phyloP scores from a whole-genome alignment of 371 early-diverging fungal genomes.

The Dinochytrium kinnereticum region DNA sequence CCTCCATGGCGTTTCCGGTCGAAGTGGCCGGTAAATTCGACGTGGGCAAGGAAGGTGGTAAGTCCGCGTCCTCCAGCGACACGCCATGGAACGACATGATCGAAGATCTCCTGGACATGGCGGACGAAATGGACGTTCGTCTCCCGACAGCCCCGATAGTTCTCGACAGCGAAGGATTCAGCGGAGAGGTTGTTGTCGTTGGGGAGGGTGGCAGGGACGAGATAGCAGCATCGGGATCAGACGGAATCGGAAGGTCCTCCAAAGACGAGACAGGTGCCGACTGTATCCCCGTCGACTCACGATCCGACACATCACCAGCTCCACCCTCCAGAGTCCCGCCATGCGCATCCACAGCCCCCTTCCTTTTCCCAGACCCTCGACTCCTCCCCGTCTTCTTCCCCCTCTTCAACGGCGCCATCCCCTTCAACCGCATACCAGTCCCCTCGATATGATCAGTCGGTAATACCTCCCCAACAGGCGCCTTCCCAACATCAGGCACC shows the following conservation, averaged over 20 bases:
- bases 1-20: neutral
- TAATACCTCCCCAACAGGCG: neutral
- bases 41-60: neutral
- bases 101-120: neutral
- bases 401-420: slow-evolving; percentile 24
- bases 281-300: neutral
- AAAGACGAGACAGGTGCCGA: neutral
- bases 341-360: neutral
- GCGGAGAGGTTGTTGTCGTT: slow-evolving; percentile 30
- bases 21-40: neutral
- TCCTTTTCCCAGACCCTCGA: neutral
- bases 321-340: neutral
- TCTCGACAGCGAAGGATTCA: slow-evolving; percentile 11
- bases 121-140: slow-evolving; percentile 1
- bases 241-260: neutral
- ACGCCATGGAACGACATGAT: slow-evolving; percentile 6
- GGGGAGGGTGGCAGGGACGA: neutral
- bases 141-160: neutral
- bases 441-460: neutral
- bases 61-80: slow-evolving; percentile 6
- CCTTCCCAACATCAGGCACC: neutral
- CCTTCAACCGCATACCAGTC: slow-evolving; percentile 17
- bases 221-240: neutral
- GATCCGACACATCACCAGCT: neutral
- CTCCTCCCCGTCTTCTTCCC: slow-evolving; percentile 11